Evolutionary conservation across 2,329 filamentous ascomycete genomes (phyloP).

Genomic region (Aplosporella prunicola): DNA sequence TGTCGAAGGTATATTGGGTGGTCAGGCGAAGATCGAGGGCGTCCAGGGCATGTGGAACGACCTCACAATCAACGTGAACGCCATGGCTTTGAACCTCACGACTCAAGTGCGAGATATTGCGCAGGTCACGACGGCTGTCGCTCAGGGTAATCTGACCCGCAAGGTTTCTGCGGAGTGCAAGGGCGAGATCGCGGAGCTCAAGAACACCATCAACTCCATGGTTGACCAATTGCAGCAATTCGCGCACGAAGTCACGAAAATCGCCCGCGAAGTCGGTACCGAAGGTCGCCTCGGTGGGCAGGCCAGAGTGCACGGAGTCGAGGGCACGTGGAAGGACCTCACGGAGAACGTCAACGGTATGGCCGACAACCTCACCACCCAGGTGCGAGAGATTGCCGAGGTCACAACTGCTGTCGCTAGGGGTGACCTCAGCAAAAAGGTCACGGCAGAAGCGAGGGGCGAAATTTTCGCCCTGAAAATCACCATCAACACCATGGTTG

Average conservation of each 20-base stretch:
- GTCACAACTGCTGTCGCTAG: conserved; percentile 44
- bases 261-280: conserved; percentile 44
- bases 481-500: conserved; percentile 66
- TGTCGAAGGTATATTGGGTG: conserved; percentile 53
- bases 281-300: conserved; percentile 43
- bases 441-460: conserved; percentile 43
- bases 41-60: conserved; percentile 60
- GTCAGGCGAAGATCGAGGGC: conserved; percentile 55
- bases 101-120: conserved; percentile 46
- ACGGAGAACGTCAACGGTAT: conserved; percentile 47
- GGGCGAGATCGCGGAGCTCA: conserved; percentile 43
- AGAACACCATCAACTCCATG: conserved; percentile 45
- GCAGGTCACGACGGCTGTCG: conserved; percentile 44
- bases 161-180: conserved; percentile 45
- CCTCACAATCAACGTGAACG: conserved; percentile 48
- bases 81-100: conserved; percentile 45
- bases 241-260: conserved; percentile 44
- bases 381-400: conserved; percentile 45
- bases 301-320: conserved; percentile 43
- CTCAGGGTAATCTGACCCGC: conserved; percentile 41
- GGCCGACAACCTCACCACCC: conserved; percentile 43
- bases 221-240: conserved; percentile 45
- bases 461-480: conserved; percentile 62
- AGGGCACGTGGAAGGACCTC: conserved; percentile 45
- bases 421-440: conserved; percentile 44